phyloP scores from a whole-genome alignment of 495 filamentous ascomycete species.

The Penicillium paxilli region DNA sequence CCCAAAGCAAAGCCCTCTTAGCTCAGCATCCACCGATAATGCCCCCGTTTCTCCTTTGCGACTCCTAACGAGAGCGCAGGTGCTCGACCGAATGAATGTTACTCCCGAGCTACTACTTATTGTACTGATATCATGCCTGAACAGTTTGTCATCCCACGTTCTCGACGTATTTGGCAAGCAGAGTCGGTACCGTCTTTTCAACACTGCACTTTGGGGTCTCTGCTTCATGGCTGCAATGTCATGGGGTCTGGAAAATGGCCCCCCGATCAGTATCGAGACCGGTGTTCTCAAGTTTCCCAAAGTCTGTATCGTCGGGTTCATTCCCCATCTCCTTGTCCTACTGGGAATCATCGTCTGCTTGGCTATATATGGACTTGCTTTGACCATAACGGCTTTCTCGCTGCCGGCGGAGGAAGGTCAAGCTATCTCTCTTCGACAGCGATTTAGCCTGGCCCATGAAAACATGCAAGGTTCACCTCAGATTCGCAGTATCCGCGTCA shows the following conservation, averaged over 20 bases:
- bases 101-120: conserved; percentile 88
- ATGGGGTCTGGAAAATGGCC: conserved; percentile 66
- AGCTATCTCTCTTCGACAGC: conserved; percentile 46
- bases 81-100: conserved; percentile 68
- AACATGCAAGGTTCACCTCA: conserved; percentile 93
- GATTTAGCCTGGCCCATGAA: conserved; percentile 66
- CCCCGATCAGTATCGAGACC: conserved; percentile 39
- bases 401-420: conserved; percentile 46
- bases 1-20: conserved; percentile 34
- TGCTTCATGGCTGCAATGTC: conserved; percentile 82
- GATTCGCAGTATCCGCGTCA: conserved; percentile 73
- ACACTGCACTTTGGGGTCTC: conserved; percentile 84
- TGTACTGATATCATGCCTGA: conserved; percentile 81
- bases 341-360: conserved; percentile 73
- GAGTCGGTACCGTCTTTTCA: conserved; percentile 72
- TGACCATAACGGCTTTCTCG: conserved; percentile 73
- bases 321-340: conserved; percentile 85
- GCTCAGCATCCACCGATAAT: conserved; percentile 22
- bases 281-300: conserved; percentile 80
- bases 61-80: conserved; percentile 40
- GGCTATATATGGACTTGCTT: conserved; percentile 71
- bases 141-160: conserved; percentile 80
- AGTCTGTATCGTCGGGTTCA: conserved; percentile 91
- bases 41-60: conserved; percentile 30
- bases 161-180: conserved; percentile 80